These are phyloP conservation scores for Drosera capensis DNA, from an alignment of 148 eudicot species.

Conservation along the genomic window DNA sequence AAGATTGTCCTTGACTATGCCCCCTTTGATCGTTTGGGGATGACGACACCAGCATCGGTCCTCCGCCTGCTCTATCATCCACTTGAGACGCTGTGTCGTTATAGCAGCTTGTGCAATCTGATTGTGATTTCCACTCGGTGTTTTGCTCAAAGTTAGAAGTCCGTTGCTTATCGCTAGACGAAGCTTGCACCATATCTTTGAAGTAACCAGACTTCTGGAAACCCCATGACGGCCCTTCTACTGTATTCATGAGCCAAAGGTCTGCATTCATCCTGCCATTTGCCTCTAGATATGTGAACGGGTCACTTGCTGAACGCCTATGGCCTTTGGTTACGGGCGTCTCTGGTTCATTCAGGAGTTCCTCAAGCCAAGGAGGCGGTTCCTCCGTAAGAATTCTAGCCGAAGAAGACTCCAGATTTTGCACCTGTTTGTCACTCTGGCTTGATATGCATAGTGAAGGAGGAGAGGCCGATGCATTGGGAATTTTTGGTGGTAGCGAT, in stretches of 20 bases:
- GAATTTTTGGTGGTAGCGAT: slow-evolving; percentile 14
- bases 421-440: slow-evolving; percentile 8
- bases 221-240: slow-evolving; percentile 9
- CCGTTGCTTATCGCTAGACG: slow-evolving; percentile 7
- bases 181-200: slow-evolving; percentile 10
- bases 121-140: slow-evolving; percentile 7
- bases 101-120: slow-evolving; percentile 5
- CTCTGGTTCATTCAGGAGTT: slow-evolving; percentile 65
- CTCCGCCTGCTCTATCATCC: slow-evolving; percentile 17
- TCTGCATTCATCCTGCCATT: slow-evolving; percentile 11
- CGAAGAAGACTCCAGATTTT: slow-evolving; percentile 29
- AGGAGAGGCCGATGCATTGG: slow-evolving; percentile 7
- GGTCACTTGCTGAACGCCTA: slow-evolving; percentile 58
- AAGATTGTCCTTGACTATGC: slow-evolving; percentile 18
- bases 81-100: slow-evolving; percentile 7
- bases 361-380: slow-evolving; percentile 77
- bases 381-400: slow-evolving; percentile 32
- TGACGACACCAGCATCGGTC: slow-evolving; percentile 8
- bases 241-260: slow-evolving; percentile 4
- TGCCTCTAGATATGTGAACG: slow-evolving; percentile 32
- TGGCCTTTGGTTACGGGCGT: slow-evolving; percentile 28
- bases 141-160: slow-evolving; percentile 7
- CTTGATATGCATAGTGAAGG: slow-evolving; percentile 1
- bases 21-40: slow-evolving; percentile 17
- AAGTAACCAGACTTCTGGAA: slow-evolving; percentile 14